Base-by-base conservation (phyloP, 2,329 filamentous ascomycete genomes). In the Claviceps sp. region DNA sequence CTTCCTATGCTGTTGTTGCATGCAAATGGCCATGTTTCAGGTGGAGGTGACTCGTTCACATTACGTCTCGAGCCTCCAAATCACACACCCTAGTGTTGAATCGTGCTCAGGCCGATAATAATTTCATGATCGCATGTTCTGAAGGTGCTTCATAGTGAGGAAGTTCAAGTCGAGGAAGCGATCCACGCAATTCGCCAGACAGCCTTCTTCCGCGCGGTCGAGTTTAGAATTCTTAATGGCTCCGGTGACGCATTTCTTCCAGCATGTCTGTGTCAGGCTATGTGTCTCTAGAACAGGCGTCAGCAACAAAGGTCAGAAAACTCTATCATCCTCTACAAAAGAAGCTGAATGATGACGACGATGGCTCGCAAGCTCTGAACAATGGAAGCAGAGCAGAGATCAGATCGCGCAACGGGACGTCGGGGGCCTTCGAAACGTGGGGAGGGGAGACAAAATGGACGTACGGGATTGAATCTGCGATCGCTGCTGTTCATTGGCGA, bases 101-200 rank as follows among this genome's bases (percentile, higher is more conserved):
- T 16, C 20, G 13, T 49, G 13, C 36, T 40, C n/a, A 39, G 37
- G 37, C 37, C n/a, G n/a, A 42, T 4, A 11, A 20, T 13, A 17
- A 17, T 26, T 26, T 55, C 50, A 62, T 26, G 59, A 61, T 14
- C 76, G 72, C 71, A 78, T 70, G 56, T 64, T 78, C 66, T 93
- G 83, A 62, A 97, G 71, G 66, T 96, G 86, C 74, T 83, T 85
- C 68, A 96, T 73, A n/a, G 95, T 86, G 50, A 88, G 74, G 58
- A 86, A 71, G 70, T 91, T 93, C 56, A 89, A 79, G 68, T 98
- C 93, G 71, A 97, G 77, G 71, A 94, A 97, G 52, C 93, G 78
- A 62, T 95, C 87, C 52, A 97, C 89, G 64, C 93, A 98, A 74
- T 95, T 96, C 66, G 83, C 76, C 66, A 95, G 78, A 68, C 93